Percentiles rank a stretch among this genome's conserved stretches.
These are phyloP conservation scores for Linnemannia hyalina DNA, from an alignment of 192 early-diverging fungal species.

Conservation along the genomic window DNA sequence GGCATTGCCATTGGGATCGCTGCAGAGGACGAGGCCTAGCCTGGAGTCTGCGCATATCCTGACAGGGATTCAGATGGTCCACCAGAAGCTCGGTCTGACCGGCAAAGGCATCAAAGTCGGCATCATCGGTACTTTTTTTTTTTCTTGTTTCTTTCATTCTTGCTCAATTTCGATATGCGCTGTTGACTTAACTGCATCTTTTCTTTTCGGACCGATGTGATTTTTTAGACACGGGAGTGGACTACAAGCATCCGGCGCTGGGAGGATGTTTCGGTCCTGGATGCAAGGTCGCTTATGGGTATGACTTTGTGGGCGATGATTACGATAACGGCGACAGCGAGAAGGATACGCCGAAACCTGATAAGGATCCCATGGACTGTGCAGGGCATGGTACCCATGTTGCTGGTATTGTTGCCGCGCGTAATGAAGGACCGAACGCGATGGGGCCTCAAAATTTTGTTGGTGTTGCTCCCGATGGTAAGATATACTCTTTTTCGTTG, in stretches of 20 bases:
- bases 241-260: constrained; percentile 71
- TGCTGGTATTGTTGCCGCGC: constrained; percentile 79
- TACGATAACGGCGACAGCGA: constrained; percentile 30
- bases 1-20: constrained; percentile 29
- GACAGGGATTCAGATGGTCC: constrained; percentile 15
- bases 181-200: not conserved
- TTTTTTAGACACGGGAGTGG: constrained; percentile 57
- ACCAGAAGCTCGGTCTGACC: constrained; percentile 31
- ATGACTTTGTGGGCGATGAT: constrained; percentile 72
- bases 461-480: constrained; percentile 88
- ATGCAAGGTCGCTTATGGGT: constrained; percentile 66
- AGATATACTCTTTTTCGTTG: not conserved
- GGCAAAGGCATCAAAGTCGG: constrained; percentile 64
- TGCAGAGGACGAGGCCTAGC: constrained; percentile 22
- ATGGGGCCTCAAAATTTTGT: constrained; percentile 58
- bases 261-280: constrained; percentile 68
- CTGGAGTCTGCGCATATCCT: constrained; percentile 46
- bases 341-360: constrained; percentile 58
- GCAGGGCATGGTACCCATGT: constrained; percentile 77
- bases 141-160: not conserved
- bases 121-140: constrained; percentile 53
- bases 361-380: constrained; percentile 70
- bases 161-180: too few species aligned
- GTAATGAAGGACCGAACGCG: constrained; percentile 65
- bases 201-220: not conserved